Conservation (phyloP, 2,329 filamentous ascomycete genomes). For the Paraconiothyrium brasiliense region DNA sequence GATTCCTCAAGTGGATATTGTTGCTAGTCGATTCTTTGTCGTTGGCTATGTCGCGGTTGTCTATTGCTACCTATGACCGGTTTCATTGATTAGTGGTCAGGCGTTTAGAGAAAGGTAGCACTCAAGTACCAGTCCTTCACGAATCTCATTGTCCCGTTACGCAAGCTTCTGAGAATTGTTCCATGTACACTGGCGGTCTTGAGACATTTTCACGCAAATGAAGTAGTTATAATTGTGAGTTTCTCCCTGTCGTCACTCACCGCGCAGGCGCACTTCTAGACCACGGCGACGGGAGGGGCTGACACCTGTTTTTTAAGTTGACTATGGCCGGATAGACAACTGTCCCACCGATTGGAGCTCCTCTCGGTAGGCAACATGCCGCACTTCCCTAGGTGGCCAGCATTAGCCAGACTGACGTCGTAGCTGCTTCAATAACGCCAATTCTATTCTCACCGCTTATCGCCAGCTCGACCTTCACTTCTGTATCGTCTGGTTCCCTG, state of each 20-base stretch:
- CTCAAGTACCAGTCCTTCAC: background rate
- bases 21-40: background rate
- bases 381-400: background rate
- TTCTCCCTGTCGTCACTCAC: background rate
- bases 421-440: too few relatives aligned
- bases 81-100: background rate
- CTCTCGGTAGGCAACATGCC: background rate
- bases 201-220: too few relatives aligned
- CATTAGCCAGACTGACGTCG: background rate
- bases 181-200: too few relatives aligned
- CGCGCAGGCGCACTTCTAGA: background rate
- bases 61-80: background rate
- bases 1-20: background rate
- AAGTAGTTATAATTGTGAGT: too few relatives aligned
- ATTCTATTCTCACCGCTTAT: background rate
- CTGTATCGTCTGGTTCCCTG: background rate
- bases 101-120: background rate
- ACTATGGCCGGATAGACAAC: background rate
- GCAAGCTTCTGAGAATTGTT: background rate
- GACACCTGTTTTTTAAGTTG: background rate
- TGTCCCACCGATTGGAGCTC: background rate
- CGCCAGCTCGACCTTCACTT: background rate
- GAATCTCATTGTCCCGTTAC: background rate
- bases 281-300: background rate
- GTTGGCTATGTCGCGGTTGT: background rate